These are phyloP conservation scores for Trapa bicornis DNA, from an alignment of 345 rosid species.

Conservation along the genomic window DNA sequence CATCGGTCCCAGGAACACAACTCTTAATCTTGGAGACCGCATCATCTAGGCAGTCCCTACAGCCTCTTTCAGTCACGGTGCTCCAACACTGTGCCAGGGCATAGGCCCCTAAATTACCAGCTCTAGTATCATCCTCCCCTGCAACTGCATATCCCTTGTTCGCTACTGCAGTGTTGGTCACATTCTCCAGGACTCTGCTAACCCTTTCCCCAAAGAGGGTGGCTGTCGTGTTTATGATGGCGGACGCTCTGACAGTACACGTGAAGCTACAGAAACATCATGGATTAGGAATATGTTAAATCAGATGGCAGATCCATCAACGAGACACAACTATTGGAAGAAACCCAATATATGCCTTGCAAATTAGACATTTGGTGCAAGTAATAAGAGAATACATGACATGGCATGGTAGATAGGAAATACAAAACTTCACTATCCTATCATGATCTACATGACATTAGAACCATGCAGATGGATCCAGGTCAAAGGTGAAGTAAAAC, in stretches of 20 bases:
- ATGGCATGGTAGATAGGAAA: too few species aligned
- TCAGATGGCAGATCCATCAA: not conserved
- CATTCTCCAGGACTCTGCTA: slow-evolving; percentile 21
- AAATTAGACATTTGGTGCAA: too few species aligned
- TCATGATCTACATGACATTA: too few species aligned
- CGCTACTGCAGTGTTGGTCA: slow-evolving; percentile 24
- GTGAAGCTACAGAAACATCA: too few species aligned
- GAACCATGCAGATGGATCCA: too few species aligned
- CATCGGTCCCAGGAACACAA: slow-evolving; percentile 34
- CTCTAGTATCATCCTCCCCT: slow-evolving; percentile 4
- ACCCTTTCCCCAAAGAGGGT: slow-evolving; percentile 15
- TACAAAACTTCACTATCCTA: too few species aligned
- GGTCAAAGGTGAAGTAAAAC: too few species aligned
- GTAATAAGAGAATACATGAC: too few species aligned
- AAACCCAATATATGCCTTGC: not conserved
- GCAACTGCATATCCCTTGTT: slow-evolving; percentile 30
- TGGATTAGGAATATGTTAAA: not conserved
- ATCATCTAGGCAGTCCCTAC: slow-evolving; percentile 32
- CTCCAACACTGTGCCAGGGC: slow-evolving; percentile 74
- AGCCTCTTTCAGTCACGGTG: slow-evolving; percentile 28
- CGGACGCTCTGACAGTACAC: not conserved
- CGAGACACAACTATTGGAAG: too few species aligned
- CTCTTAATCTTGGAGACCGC: slow-evolving; percentile 27
- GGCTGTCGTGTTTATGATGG: slow-evolving; percentile 1
- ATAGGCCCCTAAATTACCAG: slow-evolving; percentile 22